These are phyloP conservation scores for Cicer pinnatifidum DNA, from an alignment of 306 rosid species.

Conservation along the genomic window DNA sequence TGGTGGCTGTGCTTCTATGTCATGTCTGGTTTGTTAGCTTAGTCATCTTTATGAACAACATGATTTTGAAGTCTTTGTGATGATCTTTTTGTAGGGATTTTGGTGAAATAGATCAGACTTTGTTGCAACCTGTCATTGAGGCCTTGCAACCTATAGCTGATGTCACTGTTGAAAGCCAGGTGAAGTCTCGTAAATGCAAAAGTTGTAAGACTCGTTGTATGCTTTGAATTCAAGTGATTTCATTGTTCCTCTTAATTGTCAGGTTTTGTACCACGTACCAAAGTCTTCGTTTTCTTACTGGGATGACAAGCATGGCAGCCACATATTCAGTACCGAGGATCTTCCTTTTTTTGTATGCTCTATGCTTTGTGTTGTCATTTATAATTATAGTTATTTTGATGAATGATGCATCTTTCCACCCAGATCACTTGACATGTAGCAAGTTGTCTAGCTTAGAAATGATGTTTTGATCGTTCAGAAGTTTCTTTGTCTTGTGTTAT, in stretches of 20 bases:
- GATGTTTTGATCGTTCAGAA: constrained; percentile 14
- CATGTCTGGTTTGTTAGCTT: constrained; percentile 31
- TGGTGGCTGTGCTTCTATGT: neutral
- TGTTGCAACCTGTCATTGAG: constrained; percentile 74
- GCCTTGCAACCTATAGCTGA: constrained; percentile 77
- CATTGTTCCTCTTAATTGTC: constrained; percentile 37
- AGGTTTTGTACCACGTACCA: constrained; percentile 89
- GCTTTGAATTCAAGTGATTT: constrained; percentile 31
- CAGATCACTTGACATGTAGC: constrained; percentile 10
- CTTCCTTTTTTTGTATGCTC: constrained; percentile 93
- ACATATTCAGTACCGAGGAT: constrained; percentile 70
- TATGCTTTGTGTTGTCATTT: constrained; percentile 44
- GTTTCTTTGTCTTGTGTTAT: constrained; percentile 23
- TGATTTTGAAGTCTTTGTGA: constrained; percentile 32
- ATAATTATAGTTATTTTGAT: constrained; percentile 33
- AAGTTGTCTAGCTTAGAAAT: constrained; percentile 30
- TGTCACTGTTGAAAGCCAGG: constrained; percentile 94
- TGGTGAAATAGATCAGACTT: constrained; percentile 57
- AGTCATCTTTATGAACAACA: constrained; percentile 17
- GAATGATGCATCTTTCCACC: constrained; percentile 19
- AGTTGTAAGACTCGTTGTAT: constrained; percentile 10
- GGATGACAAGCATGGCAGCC: constrained; percentile 70
- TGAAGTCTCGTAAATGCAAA: constrained; percentile 33
- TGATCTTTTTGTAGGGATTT: constrained; percentile 72
- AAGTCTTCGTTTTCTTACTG: constrained; percentile 84